Base-by-base conservation (phyloP, 139 green algal species). In the Coccomyxa sp. region DNA sequence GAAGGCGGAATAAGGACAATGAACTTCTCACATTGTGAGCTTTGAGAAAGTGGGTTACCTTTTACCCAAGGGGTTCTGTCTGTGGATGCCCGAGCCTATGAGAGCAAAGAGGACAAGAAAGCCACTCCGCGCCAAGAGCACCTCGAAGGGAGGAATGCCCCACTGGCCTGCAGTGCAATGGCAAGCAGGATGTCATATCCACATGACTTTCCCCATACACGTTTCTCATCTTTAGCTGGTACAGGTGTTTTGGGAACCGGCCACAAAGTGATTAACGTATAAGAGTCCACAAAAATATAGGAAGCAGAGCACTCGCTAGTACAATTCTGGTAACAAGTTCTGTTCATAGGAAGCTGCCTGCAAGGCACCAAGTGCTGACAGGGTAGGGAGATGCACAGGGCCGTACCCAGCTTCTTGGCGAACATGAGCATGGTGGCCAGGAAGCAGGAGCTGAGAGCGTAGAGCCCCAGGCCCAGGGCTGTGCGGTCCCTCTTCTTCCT, bases 371-470 rank as follows among this genome's bases (percentile, higher is more conserved):
- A n/a, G n/a, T n/a, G n/a, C n/a, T n/a, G n/a, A n/a, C n/a, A n/a
- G n/a, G n/a, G n/a, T n/a, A n/a, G n/a, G n/a, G n/a, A n/a, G n/a
- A n/a, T n/a, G n/a, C n/a, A n/a, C n/a, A n/a, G n/a, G n/a, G n/a
- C 0, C 37, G 14, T 38, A 68, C 58, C 64, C 8, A 80, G 39
- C 14, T 50, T 54, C 39, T 75, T 70, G 37, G 38, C 38, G n/a
- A 70, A 80, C 38, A 41, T 14, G 9, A 74, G 58, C 76, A 75
- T 68, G 34, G 79, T 79, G 27, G 73, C 39, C 35, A 83, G 70
- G 50, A 83, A 83, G 22, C 68, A 38, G 22, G 58, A 76, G 44
- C 79, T 83, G 64, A 79, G 33, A 22, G 64, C 73, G 41, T 83
- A 83, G 8, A 76, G 40, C 6, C 29, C 58, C 64, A 83, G 74